A percentile compares a stretch with the other conserved stretches of the same genome.
phyloP scores from a whole-genome alignment of 495 filamentous ascomycete genomes.

The Sporormia fimetaria region DNA sequence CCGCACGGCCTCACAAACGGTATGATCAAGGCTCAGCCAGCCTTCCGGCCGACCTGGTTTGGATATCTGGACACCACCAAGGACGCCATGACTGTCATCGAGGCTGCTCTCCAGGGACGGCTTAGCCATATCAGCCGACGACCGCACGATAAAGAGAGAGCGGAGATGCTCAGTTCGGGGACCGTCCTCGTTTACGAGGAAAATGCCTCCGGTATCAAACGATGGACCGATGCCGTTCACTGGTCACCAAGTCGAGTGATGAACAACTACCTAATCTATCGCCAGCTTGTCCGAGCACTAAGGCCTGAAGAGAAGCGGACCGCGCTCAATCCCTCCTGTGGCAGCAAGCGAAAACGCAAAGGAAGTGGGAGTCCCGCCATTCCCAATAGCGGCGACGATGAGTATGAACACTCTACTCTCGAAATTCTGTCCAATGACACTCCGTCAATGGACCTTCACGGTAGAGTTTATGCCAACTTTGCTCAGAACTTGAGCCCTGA shows the following conservation, averaged over 20 bases:
- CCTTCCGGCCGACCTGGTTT: conserved; percentile 21
- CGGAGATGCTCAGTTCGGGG: conserved; percentile 63
- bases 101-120: conserved; percentile 48
- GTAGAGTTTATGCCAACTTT: conserved; percentile 20
- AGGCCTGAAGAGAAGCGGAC: conserved; percentile 82
- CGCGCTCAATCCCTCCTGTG: conserved; percentile 51
- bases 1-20: conserved; percentile 8
- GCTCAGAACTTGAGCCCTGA: conserved; percentile 24
- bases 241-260: conserved; percentile 89
- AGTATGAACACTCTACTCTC: conserved; percentile 15
- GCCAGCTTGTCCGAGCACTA: conserved; percentile 71
- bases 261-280: conserved; percentile 81
- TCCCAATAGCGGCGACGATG: conserved; percentile 25
- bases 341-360: conserved; percentile 20
- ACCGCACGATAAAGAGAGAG: conserved; percentile 73
- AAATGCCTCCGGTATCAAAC: conserved; percentile 75
- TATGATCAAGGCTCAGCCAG: conserved; percentile 20
- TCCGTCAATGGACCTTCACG: conserved; percentile 9
- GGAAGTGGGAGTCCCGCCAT: conserved; percentile 12
- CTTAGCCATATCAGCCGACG: conserved; percentile 66
- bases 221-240: conserved; percentile 82
- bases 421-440: conserved; percentile 18
- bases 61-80: conserved; percentile 23
- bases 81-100: conserved; percentile 23
- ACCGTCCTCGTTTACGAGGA: conserved; percentile 87